These are phyloP conservation scores for Pythium phragmitis DNA, from an alignment of 352 stramenopile genomes.

Conservation along the genomic window DNA sequence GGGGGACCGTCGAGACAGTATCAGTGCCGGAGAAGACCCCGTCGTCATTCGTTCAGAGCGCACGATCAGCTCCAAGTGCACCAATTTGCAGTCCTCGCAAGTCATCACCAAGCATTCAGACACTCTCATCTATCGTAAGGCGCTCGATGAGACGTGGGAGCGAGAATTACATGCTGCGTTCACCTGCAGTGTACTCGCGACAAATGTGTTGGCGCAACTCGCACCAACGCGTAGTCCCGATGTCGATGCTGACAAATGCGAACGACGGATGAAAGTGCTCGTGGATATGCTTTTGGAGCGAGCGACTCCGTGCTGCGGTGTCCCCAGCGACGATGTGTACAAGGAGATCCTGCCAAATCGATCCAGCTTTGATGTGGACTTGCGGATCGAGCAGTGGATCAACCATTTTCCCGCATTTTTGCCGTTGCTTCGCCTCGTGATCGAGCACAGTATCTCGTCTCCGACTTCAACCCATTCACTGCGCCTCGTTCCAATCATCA, in stretches of 20 bases:
- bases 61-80: slow-evolving; percentile 83
- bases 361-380: slow-evolving; percentile 77
- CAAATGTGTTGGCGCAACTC: slow-evolving; percentile 50
- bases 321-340: slow-evolving; percentile 78
- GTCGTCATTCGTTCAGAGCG: slow-evolving; percentile 67
- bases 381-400: slow-evolving; percentile 82
- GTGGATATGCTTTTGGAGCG: slow-evolving; percentile 75
- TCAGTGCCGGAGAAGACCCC: slow-evolving; percentile 19
- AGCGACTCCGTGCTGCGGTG: slow-evolving; percentile 70
- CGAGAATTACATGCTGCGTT: slow-evolving; percentile 64
- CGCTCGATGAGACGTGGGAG: slow-evolving; percentile 67
- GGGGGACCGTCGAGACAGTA: slow-evolving; percentile 28
- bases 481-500: slow-evolving; percentile 71
- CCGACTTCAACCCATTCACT: slow-evolving; percentile 45
- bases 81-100: slow-evolving; percentile 73
- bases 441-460: slow-evolving; percentile 35
- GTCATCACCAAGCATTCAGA: slow-evolving; percentile 65
- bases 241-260: slow-evolving; percentile 35
- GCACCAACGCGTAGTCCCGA: slow-evolving; percentile 22
- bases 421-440: slow-evolving; percentile 44
- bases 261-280: slow-evolving; percentile 53
- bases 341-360: slow-evolving; percentile 82
- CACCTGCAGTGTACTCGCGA: slow-evolving; percentile 56
- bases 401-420: slow-evolving; percentile 81
- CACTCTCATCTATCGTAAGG: slow-evolving; percentile 65